These are phyloP conservation scores for Fusarium sp. DNA, from an alignment of 2,329 filamentous ascomycete species.

Conservation along the genomic window DNA sequence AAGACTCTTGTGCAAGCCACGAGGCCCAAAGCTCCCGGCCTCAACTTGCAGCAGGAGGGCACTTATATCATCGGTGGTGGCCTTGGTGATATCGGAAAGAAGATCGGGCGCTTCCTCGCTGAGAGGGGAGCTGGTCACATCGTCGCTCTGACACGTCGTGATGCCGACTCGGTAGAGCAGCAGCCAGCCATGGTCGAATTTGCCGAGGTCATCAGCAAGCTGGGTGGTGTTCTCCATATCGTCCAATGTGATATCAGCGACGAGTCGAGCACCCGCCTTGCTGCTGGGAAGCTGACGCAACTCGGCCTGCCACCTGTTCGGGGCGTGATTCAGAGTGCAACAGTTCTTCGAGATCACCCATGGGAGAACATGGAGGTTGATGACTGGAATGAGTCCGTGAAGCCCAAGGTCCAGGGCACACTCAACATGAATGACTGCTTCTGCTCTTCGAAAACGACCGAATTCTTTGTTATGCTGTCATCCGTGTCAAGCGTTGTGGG, in stretches of 20 bases:
- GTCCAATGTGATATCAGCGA: constrained; percentile 3
- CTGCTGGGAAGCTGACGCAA: background rate
- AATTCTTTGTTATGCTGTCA: constrained; percentile 7
- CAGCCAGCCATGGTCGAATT: background rate
- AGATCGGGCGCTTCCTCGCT: background rate
- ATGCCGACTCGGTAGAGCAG: background rate
- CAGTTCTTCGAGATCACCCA: constrained; percentile 1
- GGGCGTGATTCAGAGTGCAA: constrained; percentile 9
- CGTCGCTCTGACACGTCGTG: background rate
- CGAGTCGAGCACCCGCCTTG: background rate
- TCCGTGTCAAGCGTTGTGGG: constrained; percentile 4
- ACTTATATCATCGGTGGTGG: constrained; percentile 6
- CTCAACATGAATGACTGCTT: constrained; percentile 5
- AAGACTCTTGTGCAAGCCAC: constrained; percentile 1
- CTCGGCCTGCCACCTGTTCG: background rate
- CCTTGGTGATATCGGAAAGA: constrained; percentile 6
- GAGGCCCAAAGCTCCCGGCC: background rate
- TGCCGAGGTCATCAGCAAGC: background rate
- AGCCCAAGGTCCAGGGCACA: constrained; percentile 5
- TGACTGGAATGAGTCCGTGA: constrained; percentile 9
- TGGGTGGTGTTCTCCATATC: constrained; percentile 2
- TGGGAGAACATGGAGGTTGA: constrained; percentile 8
- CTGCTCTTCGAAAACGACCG: background rate
- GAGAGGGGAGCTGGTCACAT: constrained; percentile 5
- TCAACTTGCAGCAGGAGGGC: background rate